Percentiles rank a stretch among this genome's conserved stretches.
phyloP scores from a whole-genome alignment of 2,329 filamentous ascomycete genomes.

The Epichloe gansuensis region DNA sequence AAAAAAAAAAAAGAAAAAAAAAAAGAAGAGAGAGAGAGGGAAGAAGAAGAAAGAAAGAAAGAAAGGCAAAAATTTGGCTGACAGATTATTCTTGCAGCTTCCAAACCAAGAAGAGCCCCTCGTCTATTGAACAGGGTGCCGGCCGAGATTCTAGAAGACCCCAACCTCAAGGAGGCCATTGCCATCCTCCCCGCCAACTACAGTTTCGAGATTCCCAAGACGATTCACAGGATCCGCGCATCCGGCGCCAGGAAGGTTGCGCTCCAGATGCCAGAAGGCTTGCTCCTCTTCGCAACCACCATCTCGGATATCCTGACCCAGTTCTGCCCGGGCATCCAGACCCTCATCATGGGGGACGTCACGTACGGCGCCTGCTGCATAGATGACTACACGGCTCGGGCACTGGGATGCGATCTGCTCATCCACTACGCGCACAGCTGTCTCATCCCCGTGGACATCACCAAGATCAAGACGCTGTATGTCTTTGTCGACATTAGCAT shows the following conservation, averaged over 20 bases:
- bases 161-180: conserved; percentile 77
- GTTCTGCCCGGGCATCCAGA: conserved; percentile 85
- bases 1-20: not conserved
- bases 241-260: conserved; percentile 71
- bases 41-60: too few relatives aligned
- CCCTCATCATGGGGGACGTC: conserved; percentile 97
- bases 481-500: conserved; percentile 98
- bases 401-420: conserved; percentile 83
- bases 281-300: conserved; percentile 90
- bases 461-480: conserved; percentile 92
- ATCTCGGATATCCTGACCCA: conserved; percentile 92
- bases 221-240: conserved; percentile 82
- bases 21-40: not conserved
- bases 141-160: conserved; percentile 70
- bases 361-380: conserved; percentile 98
- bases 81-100: conserved; percentile 33
- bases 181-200: conserved; percentile 86
- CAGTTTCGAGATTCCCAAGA: conserved; percentile 97
- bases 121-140: conserved; percentile 87
- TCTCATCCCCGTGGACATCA: conserved; percentile 89
- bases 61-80: not conserved
- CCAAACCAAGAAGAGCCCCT: conserved; percentile 57
- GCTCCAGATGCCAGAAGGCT: conserved; percentile 92
- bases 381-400: conserved; percentile 92
- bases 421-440: conserved; percentile 97